phyloP scores from a whole-genome alignment of 257 asterid species.

The Salvia splendens region DNA sequence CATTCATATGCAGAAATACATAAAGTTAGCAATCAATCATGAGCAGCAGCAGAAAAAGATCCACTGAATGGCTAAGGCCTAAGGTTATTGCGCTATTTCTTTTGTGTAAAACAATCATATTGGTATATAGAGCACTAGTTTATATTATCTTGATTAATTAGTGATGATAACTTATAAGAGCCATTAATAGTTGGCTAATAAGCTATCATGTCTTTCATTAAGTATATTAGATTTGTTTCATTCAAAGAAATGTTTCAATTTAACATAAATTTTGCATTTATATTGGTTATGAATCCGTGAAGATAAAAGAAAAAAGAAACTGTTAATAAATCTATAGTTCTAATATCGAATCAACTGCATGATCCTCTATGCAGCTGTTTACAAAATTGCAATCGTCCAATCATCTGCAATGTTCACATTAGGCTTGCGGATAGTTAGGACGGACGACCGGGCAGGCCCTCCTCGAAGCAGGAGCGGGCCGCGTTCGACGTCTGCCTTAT shows the following conservation, averaged over 20 bases:
- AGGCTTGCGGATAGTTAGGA: conserved; percentile 79
- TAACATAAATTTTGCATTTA: too few species aligned
- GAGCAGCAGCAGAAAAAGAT: conserved; percentile 4
- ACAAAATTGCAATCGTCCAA: conserved; percentile 73
- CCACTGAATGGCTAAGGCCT: conserved; percentile 17
- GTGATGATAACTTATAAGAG: conserved; percentile 32
- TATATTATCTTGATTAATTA: conserved; percentile 21
- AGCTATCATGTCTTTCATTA: conserved; percentile 36
- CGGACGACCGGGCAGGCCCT: conserved; percentile 41
- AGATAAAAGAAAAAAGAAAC: neutral
- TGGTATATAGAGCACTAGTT: conserved; percentile 13
- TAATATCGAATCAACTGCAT: conserved; percentile 1
- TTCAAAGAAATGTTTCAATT: too few species aligned
- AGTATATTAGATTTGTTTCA: too few species aligned
- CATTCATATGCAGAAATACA: too few species aligned
- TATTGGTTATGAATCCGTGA: neutral
- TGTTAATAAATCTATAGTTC: neutral
- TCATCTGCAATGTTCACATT: conserved; percentile 58
- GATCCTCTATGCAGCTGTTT: conserved; percentile 35
- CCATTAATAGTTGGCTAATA: conserved; percentile 35
- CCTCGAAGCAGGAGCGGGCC: conserved; percentile 69
- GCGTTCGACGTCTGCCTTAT: conserved; percentile 50
- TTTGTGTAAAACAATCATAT: conserved; percentile 24
- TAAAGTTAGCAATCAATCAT: neutral
- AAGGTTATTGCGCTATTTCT: conserved; percentile 17